Evolutionary conservation across 2,329 filamentous ascomycete species (phyloP).

Genomic region (Diaporthe helianthi): DNA sequence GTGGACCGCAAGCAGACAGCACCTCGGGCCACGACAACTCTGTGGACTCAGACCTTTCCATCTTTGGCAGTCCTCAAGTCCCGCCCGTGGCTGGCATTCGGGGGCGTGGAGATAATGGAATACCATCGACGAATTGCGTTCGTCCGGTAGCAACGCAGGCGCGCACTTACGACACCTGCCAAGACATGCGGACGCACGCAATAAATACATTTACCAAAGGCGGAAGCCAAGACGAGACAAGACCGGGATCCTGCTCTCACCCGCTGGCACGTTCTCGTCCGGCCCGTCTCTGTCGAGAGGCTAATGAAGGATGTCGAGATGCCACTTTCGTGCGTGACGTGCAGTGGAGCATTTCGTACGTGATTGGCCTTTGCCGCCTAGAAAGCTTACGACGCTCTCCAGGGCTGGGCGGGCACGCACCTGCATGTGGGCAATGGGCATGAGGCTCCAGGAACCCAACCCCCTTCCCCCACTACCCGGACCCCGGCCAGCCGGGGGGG

Average conservation of each 20-base stretch:
- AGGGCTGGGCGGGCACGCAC: not conserved
- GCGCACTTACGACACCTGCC: conserved; percentile 7
- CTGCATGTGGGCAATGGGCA: no score
- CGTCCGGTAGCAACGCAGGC: not conserved
- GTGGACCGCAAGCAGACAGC: not conserved
- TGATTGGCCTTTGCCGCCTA: conserved; percentile 12
- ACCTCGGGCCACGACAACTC: not conserved
- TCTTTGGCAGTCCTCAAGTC: conserved; percentile 4
- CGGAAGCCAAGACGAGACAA: conserved; percentile 18
- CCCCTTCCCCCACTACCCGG: conserved; percentile 24
- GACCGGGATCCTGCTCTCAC: not conserved
- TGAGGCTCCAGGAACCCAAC: conserved; percentile 18
- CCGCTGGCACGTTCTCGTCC: not conserved
- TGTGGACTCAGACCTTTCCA: not conserved
- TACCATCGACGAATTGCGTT: not conserved
- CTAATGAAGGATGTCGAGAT: conserved; percentile 16
- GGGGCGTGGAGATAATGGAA: not conserved
- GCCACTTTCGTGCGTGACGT: not conserved
- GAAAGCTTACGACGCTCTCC: conserved; percentile 27
- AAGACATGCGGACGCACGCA: conserved; percentile 16
- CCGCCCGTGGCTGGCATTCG: not conserved
- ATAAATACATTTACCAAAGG: not conserved
- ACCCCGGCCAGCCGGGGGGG: no score
- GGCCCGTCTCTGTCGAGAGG: not conserved
- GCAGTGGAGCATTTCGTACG: not conserved